phyloP scores from a whole-genome alignment of 768 basidiomycete species.

The Megacollybia marginata region DNA sequence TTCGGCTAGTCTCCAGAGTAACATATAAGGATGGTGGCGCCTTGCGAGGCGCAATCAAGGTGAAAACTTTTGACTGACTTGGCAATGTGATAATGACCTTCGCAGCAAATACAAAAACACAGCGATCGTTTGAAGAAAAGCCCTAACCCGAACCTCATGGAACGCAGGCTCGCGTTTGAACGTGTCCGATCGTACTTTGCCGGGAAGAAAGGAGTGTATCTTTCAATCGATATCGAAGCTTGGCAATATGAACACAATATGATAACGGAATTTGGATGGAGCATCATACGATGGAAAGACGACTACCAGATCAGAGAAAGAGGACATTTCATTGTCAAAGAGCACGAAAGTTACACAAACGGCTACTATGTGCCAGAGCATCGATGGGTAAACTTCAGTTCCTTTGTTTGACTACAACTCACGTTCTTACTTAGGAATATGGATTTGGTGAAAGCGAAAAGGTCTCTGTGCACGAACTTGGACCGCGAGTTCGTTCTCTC shows the following conservation, averaged over 20 bases:
- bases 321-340: constrained; percentile 60
- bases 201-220: constrained; percentile 62
- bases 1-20: constrained; percentile 45
- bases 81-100: not conserved
- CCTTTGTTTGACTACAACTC: not conserved
- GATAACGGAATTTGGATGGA: constrained; percentile 83
- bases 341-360: constrained; percentile 52
- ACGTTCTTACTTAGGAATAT: not conserved
- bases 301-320: constrained; percentile 38
- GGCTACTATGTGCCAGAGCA: constrained; percentile 55
- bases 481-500: not conserved
- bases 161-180: constrained; percentile 62
- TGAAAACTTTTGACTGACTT: constrained; percentile 12
- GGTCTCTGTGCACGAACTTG: not conserved
- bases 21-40: constrained; percentile 46
- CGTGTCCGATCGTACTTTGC: constrained; percentile 57
- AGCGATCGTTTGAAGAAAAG: constrained; percentile 69
- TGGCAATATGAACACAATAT: constrained; percentile 73
- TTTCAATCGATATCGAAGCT: constrained; percentile 74
- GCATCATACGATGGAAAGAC: constrained; percentile 47
- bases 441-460: not conserved
- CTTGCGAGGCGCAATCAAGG: constrained; percentile 57
- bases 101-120: constrained; percentile 67
- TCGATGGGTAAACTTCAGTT: constrained; percentile 36
- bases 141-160: constrained; percentile 41